phyloP scores from a whole-genome alignment of 176 grass and related monocot species.

The Aegilops umbellulata region DNA sequence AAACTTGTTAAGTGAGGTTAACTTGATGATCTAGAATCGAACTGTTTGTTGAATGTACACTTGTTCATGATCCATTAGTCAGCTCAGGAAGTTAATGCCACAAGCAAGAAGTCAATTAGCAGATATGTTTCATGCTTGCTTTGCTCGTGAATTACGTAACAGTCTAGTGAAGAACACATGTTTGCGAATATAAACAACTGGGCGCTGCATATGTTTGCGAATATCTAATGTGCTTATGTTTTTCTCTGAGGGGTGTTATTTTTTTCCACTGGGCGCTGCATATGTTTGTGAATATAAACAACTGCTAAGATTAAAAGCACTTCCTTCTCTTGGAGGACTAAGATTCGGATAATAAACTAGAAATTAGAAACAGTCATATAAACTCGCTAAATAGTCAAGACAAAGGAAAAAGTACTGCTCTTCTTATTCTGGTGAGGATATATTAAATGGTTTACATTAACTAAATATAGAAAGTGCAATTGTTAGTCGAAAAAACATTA shows the following conservation, averaged over 20 bases:
- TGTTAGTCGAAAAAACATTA: neutral
- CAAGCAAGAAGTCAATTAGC: slow-evolving; percentile 4
- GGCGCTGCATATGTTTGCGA: too few relatives aligned
- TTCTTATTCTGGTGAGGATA: neutral
- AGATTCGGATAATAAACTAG: neutral
- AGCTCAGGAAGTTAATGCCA: neutral
- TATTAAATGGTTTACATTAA: neutral
- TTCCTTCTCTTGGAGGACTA: neutral
- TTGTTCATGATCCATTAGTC: neutral
- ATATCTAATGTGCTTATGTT: slow-evolving; percentile 19
- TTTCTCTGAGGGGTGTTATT: neutral
- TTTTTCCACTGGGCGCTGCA: neutral
- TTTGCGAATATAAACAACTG: too few relatives aligned
- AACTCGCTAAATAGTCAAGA: neutral
- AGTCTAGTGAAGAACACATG: neutral
- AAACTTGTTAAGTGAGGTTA: slow-evolving; percentile 8
- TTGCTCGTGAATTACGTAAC: neutral
- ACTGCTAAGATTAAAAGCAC: neutral
- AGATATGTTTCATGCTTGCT: neutral
- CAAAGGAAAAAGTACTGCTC: neutral
- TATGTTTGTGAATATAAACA: slow-evolving; percentile 1
- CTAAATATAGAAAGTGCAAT: neutral
- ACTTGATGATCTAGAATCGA: neutral
- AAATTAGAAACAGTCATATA: neutral
- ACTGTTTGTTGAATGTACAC: slow-evolving; percentile 19